Base-by-base conservation (phyloP, 129 eudicot genomes). In the Chrysanthemum makinoi region DNA sequence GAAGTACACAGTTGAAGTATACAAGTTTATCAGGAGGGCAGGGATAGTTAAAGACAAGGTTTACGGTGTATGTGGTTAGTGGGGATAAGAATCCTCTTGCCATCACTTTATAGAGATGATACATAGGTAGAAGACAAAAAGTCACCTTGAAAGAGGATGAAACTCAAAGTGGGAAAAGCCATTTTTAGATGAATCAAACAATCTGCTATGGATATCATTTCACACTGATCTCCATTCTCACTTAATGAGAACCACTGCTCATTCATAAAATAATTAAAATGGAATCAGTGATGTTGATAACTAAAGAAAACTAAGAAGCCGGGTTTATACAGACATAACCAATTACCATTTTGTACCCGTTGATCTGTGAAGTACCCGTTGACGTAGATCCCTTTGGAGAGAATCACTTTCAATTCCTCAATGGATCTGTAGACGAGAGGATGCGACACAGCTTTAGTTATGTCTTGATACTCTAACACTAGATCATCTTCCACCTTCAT, bases 141-240 rank as follows among this genome's bases (percentile, higher is more conserved):
- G 7, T 46, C 30, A 70, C 75, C 53, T 70, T 70, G 65, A 55
- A 70, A 2, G 7, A 13, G 10, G 0, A 3, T 11, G 2, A 13
- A 2, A 2, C 2, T 2, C 8, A 18, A n/a, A 55, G 0, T 0
- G 4, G 15, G 54, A 10, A 64, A 1, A 2, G 5, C 5, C 10
- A 65, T 13, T 4, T 2, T 0, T 0, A 2, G 1, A 7, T 30
- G 26, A 19, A 54, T 71, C 44, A 57, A 10, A 20, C 66, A 71
- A 11, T 35, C 44, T 13, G 56, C 19, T 0, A 62, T n/a, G 60
- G 75, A 57, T 35, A 70, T 70, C 75, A 70, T 19, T 70, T 56
- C 66, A 57, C 35, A 20, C 8, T 57, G 66, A 43, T 44, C 56
- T 57, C 47, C 56, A 8, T 43, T 20, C 5, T 70, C 7, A 33